Evolutionary conservation across 169 alveolate genomes (phyloP), one percentile per base, ranked within the genome.

Genomic region (Fabrea salina): DNA sequence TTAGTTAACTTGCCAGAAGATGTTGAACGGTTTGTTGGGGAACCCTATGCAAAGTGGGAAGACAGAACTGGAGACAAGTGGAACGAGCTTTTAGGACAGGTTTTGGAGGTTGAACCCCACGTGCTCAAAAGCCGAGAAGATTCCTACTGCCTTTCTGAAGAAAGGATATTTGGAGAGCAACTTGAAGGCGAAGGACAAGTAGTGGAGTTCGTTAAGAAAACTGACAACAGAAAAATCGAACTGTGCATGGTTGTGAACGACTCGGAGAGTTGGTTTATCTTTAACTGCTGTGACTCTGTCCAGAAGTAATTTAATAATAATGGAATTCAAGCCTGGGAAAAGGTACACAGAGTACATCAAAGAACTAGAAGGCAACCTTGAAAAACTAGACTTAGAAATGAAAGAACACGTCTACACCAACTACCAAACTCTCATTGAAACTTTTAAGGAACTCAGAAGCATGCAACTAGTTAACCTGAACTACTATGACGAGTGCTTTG

Each of bases 11-110:
- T 22, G 1, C 25, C 33, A 22, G 80, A 72, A 50, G 80, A 72
- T 16, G 80, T 51, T 44, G 80, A 72, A 11, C 22, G 47, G 37
- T 30, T 72, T 16, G 54, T 72, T 49, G 54, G 53, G 22, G 80
- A 51, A 3, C 80, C 80, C 22, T 72, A 32, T 51, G 47, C 80
- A 8, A 47, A 70, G 33, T 72, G 67, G 67, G 80, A 72, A 72
- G 80, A 72, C 16, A 72, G 80, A 43, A 72, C 16, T 47, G 80
- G 67, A 27, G 80, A 72, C 30, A 72, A 72, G 27, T 72, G 80
- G 70, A 50, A 72, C 19, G 80, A 72, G 13, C 11, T 50, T 11
- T 2, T 72, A 27, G 30, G 8, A 19, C 67, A 72, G 33, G 51
- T 72, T 16, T 35, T 72, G 51, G 67, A 72, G 1, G 49, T 72